phyloP scores from a whole-genome alignment of 2,329 filamentous ascomycete species.

The Aplosporella prunicola region DNA sequence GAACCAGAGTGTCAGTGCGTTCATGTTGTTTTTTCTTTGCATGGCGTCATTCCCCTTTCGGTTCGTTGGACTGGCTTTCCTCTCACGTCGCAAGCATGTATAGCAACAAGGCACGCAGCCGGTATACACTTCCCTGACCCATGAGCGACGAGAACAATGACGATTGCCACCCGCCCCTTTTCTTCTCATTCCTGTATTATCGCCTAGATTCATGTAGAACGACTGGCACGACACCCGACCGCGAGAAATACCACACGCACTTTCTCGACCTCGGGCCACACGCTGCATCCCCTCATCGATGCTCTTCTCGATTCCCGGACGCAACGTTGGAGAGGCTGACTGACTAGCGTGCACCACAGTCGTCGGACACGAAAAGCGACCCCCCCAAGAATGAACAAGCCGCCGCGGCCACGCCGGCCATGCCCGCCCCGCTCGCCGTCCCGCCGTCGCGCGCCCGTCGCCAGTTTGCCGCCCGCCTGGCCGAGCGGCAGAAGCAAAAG shows the following conservation, averaged over 20 bases:
- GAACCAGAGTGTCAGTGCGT: slow-evolving; percentile 8
- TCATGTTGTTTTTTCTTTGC: slow-evolving; percentile 6
- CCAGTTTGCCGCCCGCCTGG: slow-evolving; percentile 78
- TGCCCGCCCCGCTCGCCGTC: slow-evolving; percentile 67
- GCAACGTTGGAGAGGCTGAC: neutral
- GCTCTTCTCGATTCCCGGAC: neutral
- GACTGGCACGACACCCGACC: slow-evolving; percentile 1
- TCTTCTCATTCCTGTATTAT: slow-evolving; percentile 7
- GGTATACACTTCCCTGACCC: slow-evolving; percentile 1
- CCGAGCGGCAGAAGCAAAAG: slow-evolving; percentile 37
- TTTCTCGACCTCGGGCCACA: slow-evolving; percentile 12
- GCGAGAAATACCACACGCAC: neutral
- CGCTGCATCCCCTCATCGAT: neutral
- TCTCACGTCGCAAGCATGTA: slow-evolving; percentile 7
- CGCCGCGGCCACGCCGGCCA: slow-evolving; percentile 42
- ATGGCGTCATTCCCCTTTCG: neutral
- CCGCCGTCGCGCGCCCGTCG: slow-evolving; percentile 77
- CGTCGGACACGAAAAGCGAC: too few species aligned
- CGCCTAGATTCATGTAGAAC: slow-evolving; percentile 11
- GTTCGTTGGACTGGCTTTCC: too few species aligned
- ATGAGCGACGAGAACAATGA: neutral
- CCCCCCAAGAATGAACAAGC: too few species aligned
- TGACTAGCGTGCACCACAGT: slow-evolving; percentile 17
- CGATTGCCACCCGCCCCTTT: slow-evolving; percentile 8
- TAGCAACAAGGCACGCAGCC: slow-evolving; percentile 8